phyloP scores from a whole-genome alignment of 2,329 filamentous ascomycete species.

The Escovopsis sp. region DNA sequence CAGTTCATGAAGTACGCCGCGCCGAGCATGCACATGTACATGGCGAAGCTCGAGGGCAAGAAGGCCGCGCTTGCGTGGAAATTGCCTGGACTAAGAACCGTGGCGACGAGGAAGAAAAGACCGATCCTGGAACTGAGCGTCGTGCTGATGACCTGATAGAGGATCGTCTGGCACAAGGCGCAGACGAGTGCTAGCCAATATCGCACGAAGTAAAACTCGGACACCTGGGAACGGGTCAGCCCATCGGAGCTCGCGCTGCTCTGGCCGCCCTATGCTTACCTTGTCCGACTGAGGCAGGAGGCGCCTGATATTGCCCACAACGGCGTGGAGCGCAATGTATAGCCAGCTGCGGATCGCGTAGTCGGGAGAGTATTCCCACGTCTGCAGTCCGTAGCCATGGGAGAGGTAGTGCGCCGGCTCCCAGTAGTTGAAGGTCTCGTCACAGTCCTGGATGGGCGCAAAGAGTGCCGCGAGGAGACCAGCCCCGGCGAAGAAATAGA shows the following conservation, averaged over 20 bases:
- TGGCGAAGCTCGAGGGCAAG: slow-evolving; percentile 88
- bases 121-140: slow-evolving; percentile 73
- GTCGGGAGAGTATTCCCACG: slow-evolving; percentile 95
- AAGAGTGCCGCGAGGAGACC: slow-evolving; percentile 65
- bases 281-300: slow-evolving; percentile 48
- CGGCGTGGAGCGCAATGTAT: slow-evolving; percentile 69
- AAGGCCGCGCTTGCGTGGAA: slow-evolving; percentile 83
- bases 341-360: slow-evolving; percentile 94
- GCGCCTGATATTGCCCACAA: slow-evolving; percentile 51
- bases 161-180: slow-evolving; percentile 64
- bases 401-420: slow-evolving; percentile 89
- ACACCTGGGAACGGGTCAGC: slow-evolving; percentile 24
- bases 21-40: slow-evolving; percentile 84
- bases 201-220: slow-evolving; percentile 81
- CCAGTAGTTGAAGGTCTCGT: slow-evolving; percentile 99
- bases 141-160: slow-evolving; percentile 65
- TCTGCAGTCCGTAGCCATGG: slow-evolving; percentile 87
- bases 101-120: slow-evolving; percentile 66
- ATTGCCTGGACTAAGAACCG: slow-evolving; percentile 73
- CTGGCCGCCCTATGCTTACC: slow-evolving; percentile 17
- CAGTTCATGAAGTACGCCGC: slow-evolving; percentile 84
- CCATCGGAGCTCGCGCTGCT: no score
- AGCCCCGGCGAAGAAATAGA: slow-evolving; percentile 64
- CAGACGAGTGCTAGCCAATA: slow-evolving; percentile 60
- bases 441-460: slow-evolving; percentile 91